A percentile compares a stretch with the other conserved stretches of the same genome.
phyloP scores from a whole-genome alignment of 208 protist species.

The Angomonas desouzai region DNA sequence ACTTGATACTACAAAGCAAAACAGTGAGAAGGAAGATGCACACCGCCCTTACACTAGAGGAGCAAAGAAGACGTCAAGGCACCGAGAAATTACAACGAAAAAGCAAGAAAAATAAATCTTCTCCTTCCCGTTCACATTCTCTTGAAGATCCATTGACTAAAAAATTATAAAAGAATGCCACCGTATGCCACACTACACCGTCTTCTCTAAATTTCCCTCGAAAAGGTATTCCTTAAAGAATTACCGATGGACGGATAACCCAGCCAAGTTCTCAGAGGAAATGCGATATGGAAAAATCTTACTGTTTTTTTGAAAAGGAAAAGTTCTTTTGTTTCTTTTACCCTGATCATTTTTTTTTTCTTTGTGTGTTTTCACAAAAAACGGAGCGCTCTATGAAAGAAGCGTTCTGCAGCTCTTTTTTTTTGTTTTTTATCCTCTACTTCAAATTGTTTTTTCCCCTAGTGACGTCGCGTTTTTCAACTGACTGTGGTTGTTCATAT shows the following conservation, averaged over 20 bases:
- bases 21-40: background rate
- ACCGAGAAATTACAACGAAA: conserved; percentile 2
- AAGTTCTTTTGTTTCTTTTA: background rate
- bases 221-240: conserved; percentile 19
- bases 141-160: background rate
- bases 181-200: too few relatives aligned
- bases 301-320: conserved; percentile 13
- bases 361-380: conserved; percentile 13
- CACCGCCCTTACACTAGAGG: background rate
- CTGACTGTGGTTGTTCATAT: too few relatives aligned
- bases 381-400: background rate
- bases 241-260: conserved; percentile 18
- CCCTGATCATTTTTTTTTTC: background rate
- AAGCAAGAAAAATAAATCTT: background rate
- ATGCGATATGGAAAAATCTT: conserved; percentile 38
- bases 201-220: conserved; percentile 24
- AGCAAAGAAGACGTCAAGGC: background rate
- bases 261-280: conserved; percentile 34
- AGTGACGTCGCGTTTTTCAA: too few relatives aligned
- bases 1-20: background rate
- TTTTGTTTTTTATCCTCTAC: background rate
- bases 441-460: background rate
- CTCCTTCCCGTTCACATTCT: background rate
- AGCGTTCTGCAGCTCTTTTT: background rate
- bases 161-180: background rate